Conservation (phyloP, 805 yeast genomes). For the Metschnikowia cubensis region DNA sequence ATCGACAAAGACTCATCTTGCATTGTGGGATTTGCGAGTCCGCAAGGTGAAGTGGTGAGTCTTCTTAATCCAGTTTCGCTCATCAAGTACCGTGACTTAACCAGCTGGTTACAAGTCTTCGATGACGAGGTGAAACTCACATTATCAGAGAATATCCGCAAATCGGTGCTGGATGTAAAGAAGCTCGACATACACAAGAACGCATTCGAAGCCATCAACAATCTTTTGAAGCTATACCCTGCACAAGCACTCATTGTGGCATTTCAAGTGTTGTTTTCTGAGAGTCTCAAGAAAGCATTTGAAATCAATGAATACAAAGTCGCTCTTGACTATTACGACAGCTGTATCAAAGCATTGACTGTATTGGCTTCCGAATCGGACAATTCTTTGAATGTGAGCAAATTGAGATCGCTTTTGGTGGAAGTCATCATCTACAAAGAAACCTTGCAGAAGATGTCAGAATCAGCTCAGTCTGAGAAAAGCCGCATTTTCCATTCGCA, state of each 20-base stretch:
- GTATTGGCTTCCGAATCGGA: conserved; percentile 12
- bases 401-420: conserved; percentile 57
- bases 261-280: conserved; percentile 56
- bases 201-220: background rate
- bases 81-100: conserved; percentile 37
- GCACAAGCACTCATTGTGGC: conserved; percentile 55
- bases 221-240: conserved; percentile 43
- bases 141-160: conserved; percentile 32
- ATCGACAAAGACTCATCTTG: conserved; percentile 28
- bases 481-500: conserved; percentile 47
- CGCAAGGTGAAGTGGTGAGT: conserved; percentile 56
- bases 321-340: background rate
- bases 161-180: conserved; percentile 24
- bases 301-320: background rate
- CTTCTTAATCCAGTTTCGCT: conserved; percentile 44
- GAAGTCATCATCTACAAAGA: conserved; percentile 62
- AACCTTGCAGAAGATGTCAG: conserved; percentile 23
- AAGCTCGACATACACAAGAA: background rate
- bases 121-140: conserved; percentile 53
- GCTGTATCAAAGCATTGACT: conserved; percentile 28
- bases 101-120: conserved; percentile 60
- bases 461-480: conserved; percentile 8
- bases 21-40: conserved; percentile 52
- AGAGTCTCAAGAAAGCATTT: conserved; percentile 30
- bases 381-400: conserved; percentile 32